A percentile compares a stretch with the other conserved stretches of the same genome.
phyloP scores from a whole-genome alignment of 768 basidiomycete species.

The Hirschioporus abietinus region DNA sequence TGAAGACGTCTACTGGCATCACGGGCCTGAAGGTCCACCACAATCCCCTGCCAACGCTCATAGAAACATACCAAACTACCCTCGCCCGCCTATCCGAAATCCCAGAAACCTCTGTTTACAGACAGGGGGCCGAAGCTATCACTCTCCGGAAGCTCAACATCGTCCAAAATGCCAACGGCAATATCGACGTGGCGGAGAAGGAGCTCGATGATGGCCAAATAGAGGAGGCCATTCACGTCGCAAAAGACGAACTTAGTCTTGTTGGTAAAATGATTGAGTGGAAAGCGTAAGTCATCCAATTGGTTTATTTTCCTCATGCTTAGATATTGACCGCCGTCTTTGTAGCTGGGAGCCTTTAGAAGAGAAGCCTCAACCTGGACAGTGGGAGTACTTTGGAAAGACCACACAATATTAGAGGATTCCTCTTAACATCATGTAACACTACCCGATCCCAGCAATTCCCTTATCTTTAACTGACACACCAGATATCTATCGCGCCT shows the following conservation, averaged over 20 bases:
- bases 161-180: slow-evolving; percentile 62
- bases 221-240: slow-evolving; percentile 79
- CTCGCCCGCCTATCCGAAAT: slow-evolving; percentile 62
- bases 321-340: slow-evolving; percentile 9
- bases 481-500: too few species aligned
- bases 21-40: slow-evolving; percentile 81
- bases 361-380: slow-evolving; percentile 72
- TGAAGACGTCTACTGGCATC: slow-evolving; percentile 82
- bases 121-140: slow-evolving; percentile 82
- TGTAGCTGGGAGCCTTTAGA: slow-evolving; percentile 85
- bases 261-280: slow-evolving; percentile 85
- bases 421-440: slow-evolving; percentile 9
- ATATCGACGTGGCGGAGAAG: slow-evolving; percentile 64
- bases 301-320: slow-evolving; percentile 2
- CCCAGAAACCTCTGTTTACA: slow-evolving; percentile 82
- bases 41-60: slow-evolving; percentile 76
- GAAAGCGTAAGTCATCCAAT: slow-evolving; percentile 81
- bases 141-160: slow-evolving; percentile 75
- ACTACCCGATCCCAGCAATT: neutral
- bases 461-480: neutral
- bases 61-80: slow-evolving; percentile 71
- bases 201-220: slow-evolving; percentile 80
- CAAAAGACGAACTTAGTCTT: slow-evolving; percentile 74
- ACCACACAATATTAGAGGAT: slow-evolving; percentile 14
- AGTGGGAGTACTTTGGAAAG: slow-evolving; percentile 83